Evolutionary conservation across 306 rosid species (phyloP).

Genomic region (Medicago ruthenica): DNA sequence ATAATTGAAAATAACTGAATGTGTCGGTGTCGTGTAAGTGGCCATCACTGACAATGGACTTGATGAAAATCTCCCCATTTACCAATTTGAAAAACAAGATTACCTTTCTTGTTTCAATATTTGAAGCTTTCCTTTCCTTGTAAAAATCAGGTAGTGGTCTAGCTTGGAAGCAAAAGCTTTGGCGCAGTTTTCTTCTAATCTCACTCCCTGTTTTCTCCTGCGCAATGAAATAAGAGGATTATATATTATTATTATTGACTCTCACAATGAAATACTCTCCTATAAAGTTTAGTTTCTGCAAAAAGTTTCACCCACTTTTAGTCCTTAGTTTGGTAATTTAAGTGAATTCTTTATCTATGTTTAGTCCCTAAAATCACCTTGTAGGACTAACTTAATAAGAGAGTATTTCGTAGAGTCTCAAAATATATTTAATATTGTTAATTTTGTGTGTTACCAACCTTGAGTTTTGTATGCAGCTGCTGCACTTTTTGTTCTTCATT

Average conservation of each 20-base stretch:
- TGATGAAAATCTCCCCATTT: background rate
- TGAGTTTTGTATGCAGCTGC: slow-evolving; percentile 67
- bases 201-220: slow-evolving; percentile 83
- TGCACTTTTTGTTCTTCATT: slow-evolving; percentile 69
- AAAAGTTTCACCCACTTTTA: too few species aligned
- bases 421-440: background rate
- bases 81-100: background rate
- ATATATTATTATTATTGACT: background rate
- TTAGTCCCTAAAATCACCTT: background rate
- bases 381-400: background rate
- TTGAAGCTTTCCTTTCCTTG: slow-evolving; percentile 65
- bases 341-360: background rate
- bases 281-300: background rate
- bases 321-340: too few species aligned
- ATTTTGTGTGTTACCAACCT: slow-evolving; percentile 56
- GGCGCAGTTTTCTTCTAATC: slow-evolving; percentile 70
- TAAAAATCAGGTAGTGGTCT: slow-evolving; percentile 94
- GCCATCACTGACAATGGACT: background rate
- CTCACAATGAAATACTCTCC: background rate
- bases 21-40: background rate
- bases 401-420: background rate
- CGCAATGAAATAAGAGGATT: slow-evolving; percentile 37
- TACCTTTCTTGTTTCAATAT: slow-evolving; percentile 58
- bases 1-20: background rate
- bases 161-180: slow-evolving; percentile 91